Conservation (phyloP, 148 eudicot species). For the Camellia sinensis region DNA sequence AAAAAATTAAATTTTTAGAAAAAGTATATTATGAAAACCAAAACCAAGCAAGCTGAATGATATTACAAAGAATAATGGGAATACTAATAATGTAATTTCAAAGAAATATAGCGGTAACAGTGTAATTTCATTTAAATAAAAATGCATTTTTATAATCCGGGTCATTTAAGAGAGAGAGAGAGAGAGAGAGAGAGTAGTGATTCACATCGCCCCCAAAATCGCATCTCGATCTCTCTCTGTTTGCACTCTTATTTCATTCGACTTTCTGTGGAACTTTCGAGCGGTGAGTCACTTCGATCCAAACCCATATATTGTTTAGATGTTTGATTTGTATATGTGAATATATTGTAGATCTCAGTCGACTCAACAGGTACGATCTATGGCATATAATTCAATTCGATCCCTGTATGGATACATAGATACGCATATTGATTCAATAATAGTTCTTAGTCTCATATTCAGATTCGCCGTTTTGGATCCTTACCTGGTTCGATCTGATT, state of each 20-base stretch:
- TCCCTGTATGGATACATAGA: background rate
- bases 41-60: no score
- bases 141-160: no score
- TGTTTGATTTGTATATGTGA: background rate
- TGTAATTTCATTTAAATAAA: no score
- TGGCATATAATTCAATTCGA: background rate
- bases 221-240: no score
- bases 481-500: background rate
- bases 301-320: background rate
- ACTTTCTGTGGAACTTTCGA: background rate
- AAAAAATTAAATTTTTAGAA: no score
- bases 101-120: no score
- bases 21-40: no score
- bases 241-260: background rate
- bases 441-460: background rate
- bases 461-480: background rate
- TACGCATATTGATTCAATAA: background rate
- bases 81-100: no score
- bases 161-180: no score
- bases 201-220: no score
- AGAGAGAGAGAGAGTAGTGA: no score
- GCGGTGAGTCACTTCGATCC: slow-evolving; percentile 12
- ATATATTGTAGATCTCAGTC: background rate
- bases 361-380: background rate
- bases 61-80: no score